Percentiles rank a stretch among this genome's conserved stretches.
These are phyloP conservation scores for Choricystis sp. DNA, from an alignment of 139 green algal genomes.

Conservation along the genomic window DNA sequence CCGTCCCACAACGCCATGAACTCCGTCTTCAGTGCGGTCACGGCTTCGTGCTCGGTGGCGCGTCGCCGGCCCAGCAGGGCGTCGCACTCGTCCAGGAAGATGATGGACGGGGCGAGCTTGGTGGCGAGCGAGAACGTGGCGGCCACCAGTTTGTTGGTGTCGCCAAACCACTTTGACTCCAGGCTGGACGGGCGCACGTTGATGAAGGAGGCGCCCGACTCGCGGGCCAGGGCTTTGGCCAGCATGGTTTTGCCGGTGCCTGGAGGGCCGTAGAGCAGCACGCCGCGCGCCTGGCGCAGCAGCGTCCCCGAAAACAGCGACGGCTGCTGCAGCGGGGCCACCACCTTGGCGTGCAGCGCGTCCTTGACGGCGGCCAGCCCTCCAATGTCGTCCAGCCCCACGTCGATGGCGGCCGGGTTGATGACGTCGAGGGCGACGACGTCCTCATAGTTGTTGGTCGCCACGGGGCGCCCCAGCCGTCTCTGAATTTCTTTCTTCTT, in stretches of 20 bases:
- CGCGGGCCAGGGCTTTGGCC: conserved; percentile 79
- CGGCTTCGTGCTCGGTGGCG: conserved; percentile 75
- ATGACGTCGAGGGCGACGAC: conserved; percentile 58
- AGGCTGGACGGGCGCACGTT: conserved; percentile 69
- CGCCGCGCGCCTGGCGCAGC: conserved; percentile 58
- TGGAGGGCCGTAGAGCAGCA: conserved; percentile 82
- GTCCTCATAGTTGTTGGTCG: conserved; percentile 26
- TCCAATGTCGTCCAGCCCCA: conserved; percentile 60
- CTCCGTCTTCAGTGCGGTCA: conserved; percentile 77
- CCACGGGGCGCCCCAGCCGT: conserved; percentile 17
- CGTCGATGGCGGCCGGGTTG: conserved; percentile 62
- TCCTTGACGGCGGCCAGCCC: conserved; percentile 55
- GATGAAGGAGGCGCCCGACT: conserved; percentile 82
- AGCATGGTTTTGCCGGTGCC: conserved; percentile 90
- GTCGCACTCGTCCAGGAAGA: conserved; percentile 97
- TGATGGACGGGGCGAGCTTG: conserved; percentile 86
- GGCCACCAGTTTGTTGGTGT: conserved; percentile 73
- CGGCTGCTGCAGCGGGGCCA: conserved; percentile 61
- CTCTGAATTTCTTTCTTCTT: conserved; percentile 23
- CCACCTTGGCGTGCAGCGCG: conserved; percentile 43
- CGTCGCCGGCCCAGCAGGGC: conserved; percentile 66
- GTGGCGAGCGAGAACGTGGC: conserved; percentile 70
- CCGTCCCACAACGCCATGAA: conserved; percentile 96
- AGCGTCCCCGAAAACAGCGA: conserved; percentile 62
- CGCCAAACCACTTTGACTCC: conserved; percentile 91